Base-by-base conservation (phyloP, 306 rosid species). In the Arachis hypogaea region DNA sequence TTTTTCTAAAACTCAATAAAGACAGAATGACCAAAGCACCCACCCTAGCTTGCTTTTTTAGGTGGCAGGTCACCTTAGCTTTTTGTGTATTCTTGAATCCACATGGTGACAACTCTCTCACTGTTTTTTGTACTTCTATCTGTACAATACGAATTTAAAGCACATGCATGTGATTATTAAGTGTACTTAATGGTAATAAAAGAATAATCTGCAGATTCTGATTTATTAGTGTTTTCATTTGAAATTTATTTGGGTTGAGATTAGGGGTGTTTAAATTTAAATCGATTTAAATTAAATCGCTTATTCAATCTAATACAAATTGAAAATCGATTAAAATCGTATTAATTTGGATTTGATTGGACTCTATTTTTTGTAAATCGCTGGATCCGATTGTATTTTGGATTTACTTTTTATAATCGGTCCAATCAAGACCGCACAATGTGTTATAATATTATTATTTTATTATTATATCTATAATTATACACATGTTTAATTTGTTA, bases 11-110 rank as follows among this genome's bases (percentile, higher is more conserved):
- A 41, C 59, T 67, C 49, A 52, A 52, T 22, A 56, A 12, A 66
- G 76, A 83, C 65, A 83, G 59, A 75, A 76, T 41, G 44, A 60
- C 44, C 49, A 51, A 72, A 72, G 70, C 70, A 59, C 73, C 61
- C 71, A 58, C 68, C 61, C 7, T 61, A 62, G 44, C 69, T 52
- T 33, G 38, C 38, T 52, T 78, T 78, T 71, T 72, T 72, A 58
- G 87, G 73, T 80, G 84, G 74, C 69, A 52, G 76, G 80, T 68
- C 82, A 76, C 63, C 5, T 71, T 79, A 11, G 72, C 81, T 75
- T 69, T 54, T 33, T 33, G 38, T 71, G 76, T 12, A 29, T 66
- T 66, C 86, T 72, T 60, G 49, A 66, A 67, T 79, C 79, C 70
- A 75, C 86, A 66, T 75, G 78, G 68, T 22, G 51, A 62, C 73